A percentile compares a stretch with the other conserved stretches of the same genome.
phyloP scores from a whole-genome alignment of 1,284 basidiomycete genomes.

The Puccinia novopanici region DNA sequence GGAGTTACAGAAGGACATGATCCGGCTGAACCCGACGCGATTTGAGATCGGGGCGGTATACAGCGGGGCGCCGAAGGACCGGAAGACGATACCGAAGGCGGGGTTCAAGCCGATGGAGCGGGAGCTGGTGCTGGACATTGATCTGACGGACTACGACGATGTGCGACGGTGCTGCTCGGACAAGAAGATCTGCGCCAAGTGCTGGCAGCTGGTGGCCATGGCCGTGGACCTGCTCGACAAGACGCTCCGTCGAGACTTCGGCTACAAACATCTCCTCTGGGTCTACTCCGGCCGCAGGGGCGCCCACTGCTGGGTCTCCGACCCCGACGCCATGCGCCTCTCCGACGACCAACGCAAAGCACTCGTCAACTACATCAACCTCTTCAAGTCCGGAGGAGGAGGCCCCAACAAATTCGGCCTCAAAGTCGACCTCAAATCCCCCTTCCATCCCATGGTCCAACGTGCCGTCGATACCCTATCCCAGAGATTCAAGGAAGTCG shows the following conservation, averaged over 20 bases:
- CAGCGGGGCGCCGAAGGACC: slow-evolving; percentile 84
- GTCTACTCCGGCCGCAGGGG: slow-evolving; percentile 97
- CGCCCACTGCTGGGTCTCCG: slow-evolving; percentile 97
- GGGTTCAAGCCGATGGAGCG: slow-evolving; percentile 77
- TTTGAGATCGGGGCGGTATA: slow-evolving; percentile 98
- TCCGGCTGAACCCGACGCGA: slow-evolving; percentile 78
- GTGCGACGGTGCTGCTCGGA: slow-evolving; percentile 92
- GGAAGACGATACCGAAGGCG: slow-evolving; percentile 76
- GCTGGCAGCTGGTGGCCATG: slow-evolving; percentile 91
- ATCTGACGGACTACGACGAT: slow-evolving; percentile 99
- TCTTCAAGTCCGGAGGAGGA: slow-evolving; percentile 75
- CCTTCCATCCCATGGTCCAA: slow-evolving; percentile 69
- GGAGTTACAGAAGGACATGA: slow-evolving; percentile 88
- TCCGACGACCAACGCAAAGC: slow-evolving; percentile 88
- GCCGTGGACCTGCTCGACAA: slow-evolving; percentile 86
- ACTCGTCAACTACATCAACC: slow-evolving; percentile 81
- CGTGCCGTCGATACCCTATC: slow-evolving; percentile 65
- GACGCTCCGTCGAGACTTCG: slow-evolving; percentile 80
- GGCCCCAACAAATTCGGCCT: slow-evolving; percentile 81
- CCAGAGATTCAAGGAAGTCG: slow-evolving; percentile 68
- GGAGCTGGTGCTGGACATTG: slow-evolving; percentile 98
- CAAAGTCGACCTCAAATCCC: slow-evolving; percentile 71
- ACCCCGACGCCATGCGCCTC: slow-evolving; percentile 79
- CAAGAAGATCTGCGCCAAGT: slow-evolving; percentile 85
- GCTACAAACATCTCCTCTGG: slow-evolving; percentile 79